Conservation (phyloP, 2,329 filamentous ascomycete species). For the Setomelanomma holmii region DNA sequence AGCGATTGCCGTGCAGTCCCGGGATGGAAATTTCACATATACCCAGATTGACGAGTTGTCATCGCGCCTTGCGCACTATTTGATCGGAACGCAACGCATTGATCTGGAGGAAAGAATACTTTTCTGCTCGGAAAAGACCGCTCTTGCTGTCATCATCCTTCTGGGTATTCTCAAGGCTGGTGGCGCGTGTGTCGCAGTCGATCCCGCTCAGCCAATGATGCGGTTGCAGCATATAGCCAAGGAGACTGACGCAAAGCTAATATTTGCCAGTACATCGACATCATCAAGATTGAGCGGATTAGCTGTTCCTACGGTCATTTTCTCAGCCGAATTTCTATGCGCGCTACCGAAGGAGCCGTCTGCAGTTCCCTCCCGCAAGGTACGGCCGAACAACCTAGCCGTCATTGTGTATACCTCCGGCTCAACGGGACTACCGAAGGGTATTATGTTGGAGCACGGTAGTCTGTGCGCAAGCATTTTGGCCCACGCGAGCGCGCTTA, state of each 20-base stretch:
- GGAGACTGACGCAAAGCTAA: neutral
- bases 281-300: neutral
- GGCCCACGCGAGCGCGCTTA: conserved; percentile 54
- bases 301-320: neutral
- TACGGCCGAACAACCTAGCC: neutral
- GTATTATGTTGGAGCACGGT: conserved; percentile 58
- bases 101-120: too few relatives aligned
- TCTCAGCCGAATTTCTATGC: neutral
- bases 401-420: conserved; percentile 60
- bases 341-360: neutral
- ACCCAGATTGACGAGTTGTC: too few relatives aligned
- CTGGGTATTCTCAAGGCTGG: neutral
- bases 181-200: neutral
- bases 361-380: neutral
- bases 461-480: neutral
- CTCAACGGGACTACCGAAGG: conserved; percentile 55
- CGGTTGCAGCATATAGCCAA: neutral
- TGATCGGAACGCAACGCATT: too few relatives aligned
- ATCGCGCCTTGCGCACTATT: too few relatives aligned
- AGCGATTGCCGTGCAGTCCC: too few relatives aligned
- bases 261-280: neutral
- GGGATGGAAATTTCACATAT: too few relatives aligned
- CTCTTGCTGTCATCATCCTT: too few relatives aligned
- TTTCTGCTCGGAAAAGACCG: too few relatives aligned
- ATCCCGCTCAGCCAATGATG: neutral